A percentile compares a stretch with the other conserved stretches of the same genome.
Conservation (phyloP, 2,329 filamentous ascomycete species). For the Fusarium incarnatum region DNA sequence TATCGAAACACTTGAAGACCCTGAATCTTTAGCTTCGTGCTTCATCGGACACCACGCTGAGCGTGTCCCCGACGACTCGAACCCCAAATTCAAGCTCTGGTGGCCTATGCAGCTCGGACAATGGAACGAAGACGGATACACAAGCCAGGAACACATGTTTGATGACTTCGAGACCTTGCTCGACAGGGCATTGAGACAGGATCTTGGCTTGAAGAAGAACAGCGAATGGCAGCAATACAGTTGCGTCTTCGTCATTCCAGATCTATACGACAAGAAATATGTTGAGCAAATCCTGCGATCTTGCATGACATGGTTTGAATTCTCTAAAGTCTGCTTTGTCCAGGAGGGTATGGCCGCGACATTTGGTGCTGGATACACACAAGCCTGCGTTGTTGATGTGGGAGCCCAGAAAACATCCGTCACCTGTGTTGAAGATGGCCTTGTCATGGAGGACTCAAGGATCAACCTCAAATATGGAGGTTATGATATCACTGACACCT, state of each 20-base stretch:
- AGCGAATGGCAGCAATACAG: constrained; percentile 91
- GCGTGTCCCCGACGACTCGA: constrained; percentile 88
- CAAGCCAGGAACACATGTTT: constrained; percentile 80
- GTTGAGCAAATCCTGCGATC: constrained; percentile 87
- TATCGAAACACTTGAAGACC: constrained; percentile 72
- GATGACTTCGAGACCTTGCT: constrained; percentile 89
- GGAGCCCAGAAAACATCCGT: constrained; percentile 98
- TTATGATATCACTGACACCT: constrained; percentile 90
- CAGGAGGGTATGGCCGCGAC: constrained; percentile 96
- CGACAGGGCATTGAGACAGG: constrained; percentile 86
- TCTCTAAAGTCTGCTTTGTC: constrained; percentile 90
- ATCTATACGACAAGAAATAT: constrained; percentile 94
- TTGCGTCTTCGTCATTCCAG: constrained; percentile 96
- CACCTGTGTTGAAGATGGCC: constrained; percentile 95
- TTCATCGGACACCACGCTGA: constrained; percentile 86
- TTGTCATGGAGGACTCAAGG: constrained; percentile 93
- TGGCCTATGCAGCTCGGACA: constrained; percentile 91
- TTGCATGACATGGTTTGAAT: constrained; percentile 89
- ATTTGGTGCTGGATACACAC: constrained; percentile 94
- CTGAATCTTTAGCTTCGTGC: constrained; percentile 69
- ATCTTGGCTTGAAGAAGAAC: constrained; percentile 81
- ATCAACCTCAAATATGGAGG: constrained; percentile 96
- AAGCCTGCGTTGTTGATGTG: constrained; percentile 94
- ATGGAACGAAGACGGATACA: constrained; percentile 91
- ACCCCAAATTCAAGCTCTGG: constrained; percentile 89